These are phyloP conservation scores for Typha latifolia DNA, from an alignment of 176 grass and related monocot species.

Conservation along the genomic window DNA sequence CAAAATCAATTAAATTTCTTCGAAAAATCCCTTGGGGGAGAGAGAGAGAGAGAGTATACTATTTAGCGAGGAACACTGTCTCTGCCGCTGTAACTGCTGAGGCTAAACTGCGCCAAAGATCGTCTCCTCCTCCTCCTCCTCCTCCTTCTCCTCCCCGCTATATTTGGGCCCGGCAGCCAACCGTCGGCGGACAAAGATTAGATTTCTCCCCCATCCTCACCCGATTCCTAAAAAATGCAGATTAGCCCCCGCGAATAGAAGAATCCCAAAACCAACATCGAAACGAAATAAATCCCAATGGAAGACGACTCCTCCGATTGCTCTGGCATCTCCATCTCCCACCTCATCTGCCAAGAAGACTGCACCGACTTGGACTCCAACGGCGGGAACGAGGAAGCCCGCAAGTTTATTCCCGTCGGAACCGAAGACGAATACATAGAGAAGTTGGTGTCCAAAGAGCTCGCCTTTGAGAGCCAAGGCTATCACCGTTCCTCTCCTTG, in stretches of 20 bases:
- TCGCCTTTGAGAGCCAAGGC: neutral
- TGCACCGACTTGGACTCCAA: no score
- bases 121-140: neutral
- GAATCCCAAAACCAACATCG: no score
- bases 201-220: no score
- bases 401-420: neutral
- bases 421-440: slow-evolving; percentile 8
- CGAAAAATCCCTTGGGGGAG: no score
- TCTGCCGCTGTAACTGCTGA: neutral
- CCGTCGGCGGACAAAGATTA: no score
- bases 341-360: no score
- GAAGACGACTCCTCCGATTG: neutral
- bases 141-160: neutral
- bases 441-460: neutral
- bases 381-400: no score
- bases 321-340: neutral
- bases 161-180: neutral
- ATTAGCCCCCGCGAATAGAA: no score
- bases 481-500: neutral
- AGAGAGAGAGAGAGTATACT: no score
- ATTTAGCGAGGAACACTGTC: no score
- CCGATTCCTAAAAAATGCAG: no score
- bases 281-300: neutral
- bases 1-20: no score
- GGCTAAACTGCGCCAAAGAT: neutral